Evolutionary conservation across 306 rosid genomes (phyloP), one percentile per base, ranked within the genome.

Genomic region (Acacia melanoxylon): DNA sequence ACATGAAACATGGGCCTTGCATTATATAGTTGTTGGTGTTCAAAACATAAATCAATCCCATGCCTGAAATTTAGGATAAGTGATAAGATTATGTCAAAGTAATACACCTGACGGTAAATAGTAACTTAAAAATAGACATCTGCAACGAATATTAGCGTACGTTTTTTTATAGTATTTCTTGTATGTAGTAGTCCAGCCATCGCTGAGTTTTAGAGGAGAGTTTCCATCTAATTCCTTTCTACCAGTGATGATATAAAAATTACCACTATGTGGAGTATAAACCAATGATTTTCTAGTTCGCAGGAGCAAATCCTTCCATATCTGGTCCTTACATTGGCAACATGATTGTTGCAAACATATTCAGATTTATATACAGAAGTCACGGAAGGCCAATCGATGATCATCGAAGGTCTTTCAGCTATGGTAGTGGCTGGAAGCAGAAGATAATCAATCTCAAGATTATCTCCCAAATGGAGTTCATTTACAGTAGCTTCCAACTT

Each of bases 381-480:
- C 45, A 93, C 86, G n/a, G 85, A 71, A 5, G 44, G n/a, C 99
- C 97, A 95, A 81, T 93, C 92, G 56, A 95, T 85, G 49, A 69
- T n/a, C 44, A 73, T 15, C 20, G 0, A 3, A 37, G 78, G 75
- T 72, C 67, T 71, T 62, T 46, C 67, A 61, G 75, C 67, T 24
- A 27, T 27, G 9, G 56, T 73, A 35, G 73, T 74, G 74, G 90
- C 83, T 5, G 99, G 99, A 56, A 95, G 93, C 86, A 95, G 79
- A 82, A 93, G 97, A 86, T 86, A 93, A 81, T 95, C 97, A 48
- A 89, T 76, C 85, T 74, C 87, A 51, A 72, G 61, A 84, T 78
- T 81, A 80, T 83, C 95, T 83, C 83, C 81, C 45, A 48, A 74
- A 75, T 10, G 68, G 45, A 33, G 58, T 62, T 81, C 85, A 29